Evolutionary conservation across 805 yeast genomes (phyloP).

Genomic region (Ogataea naganishii): DNA sequence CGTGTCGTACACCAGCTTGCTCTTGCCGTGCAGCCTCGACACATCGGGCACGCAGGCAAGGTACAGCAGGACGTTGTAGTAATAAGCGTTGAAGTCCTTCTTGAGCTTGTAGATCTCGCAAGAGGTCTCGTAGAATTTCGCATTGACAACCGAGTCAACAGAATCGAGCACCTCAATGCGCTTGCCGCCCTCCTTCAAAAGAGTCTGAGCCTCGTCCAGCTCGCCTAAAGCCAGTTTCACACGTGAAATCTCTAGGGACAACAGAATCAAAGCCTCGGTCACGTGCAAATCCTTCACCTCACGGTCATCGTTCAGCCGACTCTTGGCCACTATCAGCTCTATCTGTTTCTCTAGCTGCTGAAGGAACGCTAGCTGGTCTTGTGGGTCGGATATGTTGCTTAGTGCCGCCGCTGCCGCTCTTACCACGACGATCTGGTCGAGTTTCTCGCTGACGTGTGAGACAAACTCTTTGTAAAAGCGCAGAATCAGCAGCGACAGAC

Average conservation of each 20-base stretch:
- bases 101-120: conserved; percentile 68
- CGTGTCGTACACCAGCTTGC: conserved; percentile 56
- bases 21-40: conserved; percentile 14
- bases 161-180: conserved; percentile 50
- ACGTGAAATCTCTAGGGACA: conserved; percentile 69
- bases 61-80: conserved; percentile 72
- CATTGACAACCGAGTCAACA: conserved; percentile 57
- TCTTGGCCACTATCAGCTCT: no score
- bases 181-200: conserved; percentile 52
- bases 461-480: no score
- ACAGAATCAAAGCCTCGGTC: conserved; percentile 46
- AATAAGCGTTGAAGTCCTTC: conserved; percentile 73
- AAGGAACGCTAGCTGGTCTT: no score
- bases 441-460: no score
- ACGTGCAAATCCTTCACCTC: conserved; percentile 22
- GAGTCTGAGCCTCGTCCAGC: conserved; percentile 52
- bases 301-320: conserved; percentile 23
- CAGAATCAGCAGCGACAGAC: no score
- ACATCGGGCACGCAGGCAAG: conserved; percentile 53
- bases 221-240: conserved; percentile 46
- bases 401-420: no score
- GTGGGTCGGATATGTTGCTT: no score
- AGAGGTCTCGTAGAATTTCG: conserved; percentile 75
- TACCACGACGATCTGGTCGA: no score
- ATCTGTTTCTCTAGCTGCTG: no score